Base-by-base conservation (phyloP, 495 filamentous ascomycete species). In the Rostrohypoxylon terebratum region DNA sequence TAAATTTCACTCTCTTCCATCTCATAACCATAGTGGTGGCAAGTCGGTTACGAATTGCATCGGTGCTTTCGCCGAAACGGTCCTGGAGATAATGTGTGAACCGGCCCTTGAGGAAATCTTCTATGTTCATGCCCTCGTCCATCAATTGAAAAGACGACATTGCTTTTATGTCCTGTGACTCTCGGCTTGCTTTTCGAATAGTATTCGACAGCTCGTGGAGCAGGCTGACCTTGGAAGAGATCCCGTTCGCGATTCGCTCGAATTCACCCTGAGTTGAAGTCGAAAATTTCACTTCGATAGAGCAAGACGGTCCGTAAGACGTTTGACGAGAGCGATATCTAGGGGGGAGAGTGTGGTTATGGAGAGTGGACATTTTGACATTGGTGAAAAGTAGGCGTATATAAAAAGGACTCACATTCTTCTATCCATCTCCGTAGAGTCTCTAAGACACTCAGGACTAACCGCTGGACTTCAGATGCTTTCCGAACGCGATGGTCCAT, bases 171-270 rank as follows among this genome's bases (percentile, higher is more conserved):
- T 66, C 40, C 6, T 59, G 53, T 16, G 63, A 36, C n/a, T 21
- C 53, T 50, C 40, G 58, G 28, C 63, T 66, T 16, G 63, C 63
- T 59, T 51, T 59, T 14, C 63, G 63, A 40, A 66, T 66, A 1
- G 63, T 66, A 36, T 59, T 66, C 23, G 63, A 66, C 4, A 66
- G 31, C 31, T 51, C 51, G 33, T 66, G 63, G 14, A 66, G 63
- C 18, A 66, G 10, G 34, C 34, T 33, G 23, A 40, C 33, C 18
- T 58, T 6, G 25, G 54, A 40, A 13, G 33, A 36, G 9, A 58
- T 58, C 0, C 16, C 33, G 14, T 40, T 18, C 9, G 54, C n/a
- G 11, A n/a, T 28, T 40, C 33, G 31, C 54, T 58, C 33, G 40
- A 58, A 40, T 18, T 58, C 54, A 7, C 54, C 31, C 1, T 38